Base-by-base conservation (phyloP, 1,284 basidiomycete species). In the Austroboletus niveus region DNA sequence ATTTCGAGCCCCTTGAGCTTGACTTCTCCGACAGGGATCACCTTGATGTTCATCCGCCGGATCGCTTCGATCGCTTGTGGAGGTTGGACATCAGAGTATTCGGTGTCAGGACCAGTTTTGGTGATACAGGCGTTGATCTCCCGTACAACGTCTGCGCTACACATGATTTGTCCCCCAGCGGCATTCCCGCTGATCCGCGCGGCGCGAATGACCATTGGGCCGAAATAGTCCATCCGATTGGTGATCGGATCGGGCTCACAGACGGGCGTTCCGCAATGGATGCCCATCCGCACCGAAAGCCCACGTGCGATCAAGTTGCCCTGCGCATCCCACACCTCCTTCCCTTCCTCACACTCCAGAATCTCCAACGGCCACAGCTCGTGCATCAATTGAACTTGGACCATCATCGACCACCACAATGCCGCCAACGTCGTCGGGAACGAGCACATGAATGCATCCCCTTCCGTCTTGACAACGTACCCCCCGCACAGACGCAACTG, bases 381-480 rank as follows among this genome's bases (percentile, higher is more conserved):
- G n/a, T 86, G 78, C 39, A 98, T 76, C 15, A 99, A 78, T 60
- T 90, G 84, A 40, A 88, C 74, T 71, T 99, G 97, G 36, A 96
- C 92, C 39, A 82, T 87, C 66, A 98, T 80, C 62, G 89, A 91
- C 92, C 94, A 99, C 75, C 94, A 84, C 36, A 99, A 70, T 0
- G 94, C 97, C 0, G 92, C 81, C 4, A 92, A 79, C 8, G 94
- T 85, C 5, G 85, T 91, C 9, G 91, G 90, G 80, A 99, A 99
- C 15, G 94, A 95, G 45, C 96, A 95, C 92, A 99, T 97, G 77
- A 99, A 99, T 0, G 96, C 88, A 65, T 99, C 97, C 35, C 97
- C 97, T 87, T 99, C 97, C 20, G 97, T 99, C 73, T 99, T 99
- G 63, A 98, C 96, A 72, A 99, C 95, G 71, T 98, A 99, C 0